Evolutionary conservation across 2,329 filamentous ascomycete genomes (phyloP).

Genomic region (Aspergillus candidus): DNA sequence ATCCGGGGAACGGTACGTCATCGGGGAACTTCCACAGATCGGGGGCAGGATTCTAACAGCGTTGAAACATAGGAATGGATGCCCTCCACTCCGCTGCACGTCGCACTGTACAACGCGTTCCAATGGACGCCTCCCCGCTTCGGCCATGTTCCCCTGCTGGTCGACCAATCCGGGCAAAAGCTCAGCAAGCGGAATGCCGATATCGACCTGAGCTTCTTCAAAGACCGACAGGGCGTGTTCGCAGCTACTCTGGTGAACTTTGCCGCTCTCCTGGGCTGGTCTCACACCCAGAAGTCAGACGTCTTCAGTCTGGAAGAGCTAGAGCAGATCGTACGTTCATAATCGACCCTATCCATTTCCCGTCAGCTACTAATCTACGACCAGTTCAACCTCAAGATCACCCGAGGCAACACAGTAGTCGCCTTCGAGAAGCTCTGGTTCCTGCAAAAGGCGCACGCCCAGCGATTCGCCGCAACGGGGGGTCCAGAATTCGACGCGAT

Average conservation of each 20-base stretch:
- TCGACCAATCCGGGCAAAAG: conserved; percentile 64
- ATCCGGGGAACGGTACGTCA: conserved; percentile 69
- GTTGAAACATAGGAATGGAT: conserved; percentile 71
- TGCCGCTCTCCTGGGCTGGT: conserved; percentile 79
- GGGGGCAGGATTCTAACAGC: neutral
- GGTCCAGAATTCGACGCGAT: conserved; percentile 39
- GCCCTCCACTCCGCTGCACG: conserved; percentile 77
- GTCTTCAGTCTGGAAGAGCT: conserved; percentile 66
- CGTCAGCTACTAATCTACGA: neutral
- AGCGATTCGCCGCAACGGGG: conserved; percentile 41
- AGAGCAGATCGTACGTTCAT: conserved; percentile 54
- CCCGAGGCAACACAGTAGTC: conserved; percentile 81
- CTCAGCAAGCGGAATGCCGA: conserved; percentile 79
- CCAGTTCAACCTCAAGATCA: conserved; percentile 80
- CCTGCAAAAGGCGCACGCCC: conserved; percentile 67
- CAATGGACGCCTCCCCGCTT: conserved; percentile 68
- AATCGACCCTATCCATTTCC: neutral
- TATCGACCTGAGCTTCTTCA: conserved; percentile 54
- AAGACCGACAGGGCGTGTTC: conserved; percentile 53
- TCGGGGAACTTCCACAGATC: neutral
- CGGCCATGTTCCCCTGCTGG: conserved; percentile 71
- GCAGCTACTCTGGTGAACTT: conserved; percentile 70
- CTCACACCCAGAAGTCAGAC: conserved; percentile 61
- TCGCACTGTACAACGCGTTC: conserved; percentile 69
- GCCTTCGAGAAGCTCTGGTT: conserved; percentile 72